Percentiles rank a stretch among this genome's conserved stretches.
Evolutionary conservation across 495 filamentous ascomycete species (phyloP).

Genomic region (Immersiella caudata): DNA sequence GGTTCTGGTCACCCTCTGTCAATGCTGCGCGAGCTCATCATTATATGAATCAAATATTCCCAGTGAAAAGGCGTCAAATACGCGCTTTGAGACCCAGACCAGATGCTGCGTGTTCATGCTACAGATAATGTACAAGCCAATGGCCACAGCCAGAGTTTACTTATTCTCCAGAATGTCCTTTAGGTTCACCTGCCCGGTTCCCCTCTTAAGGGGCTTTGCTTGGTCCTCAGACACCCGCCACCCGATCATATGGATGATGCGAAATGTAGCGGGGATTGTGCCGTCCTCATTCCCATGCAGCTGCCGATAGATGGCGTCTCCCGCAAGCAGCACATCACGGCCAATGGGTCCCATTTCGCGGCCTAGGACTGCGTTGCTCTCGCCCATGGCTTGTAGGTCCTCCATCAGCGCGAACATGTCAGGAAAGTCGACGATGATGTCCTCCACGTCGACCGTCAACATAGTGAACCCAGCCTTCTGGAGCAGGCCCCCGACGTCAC

Average conservation of each 20-base stretch:
- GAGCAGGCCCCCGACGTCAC: slow-evolving; percentile 86
- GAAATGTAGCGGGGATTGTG: slow-evolving; percentile 84
- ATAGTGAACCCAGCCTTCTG: slow-evolving; percentile 90
- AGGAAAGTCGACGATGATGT: slow-evolving; percentile 96
- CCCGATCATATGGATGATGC: slow-evolving; percentile 95
- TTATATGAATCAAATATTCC: too few species aligned
- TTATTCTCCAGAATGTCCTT: slow-evolving; percentile 72
- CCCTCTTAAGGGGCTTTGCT: slow-evolving; percentile 74
- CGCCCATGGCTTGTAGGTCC: slow-evolving; percentile 93
- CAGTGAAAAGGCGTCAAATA: background rate
- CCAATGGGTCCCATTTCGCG: slow-evolving; percentile 73
- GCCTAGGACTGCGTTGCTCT: slow-evolving; percentile 83
- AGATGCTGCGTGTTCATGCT: background rate
- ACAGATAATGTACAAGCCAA: background rate
- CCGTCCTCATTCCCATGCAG: slow-evolving; percentile 74
- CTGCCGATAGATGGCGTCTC: slow-evolving; percentile 84
- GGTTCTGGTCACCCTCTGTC: background rate
- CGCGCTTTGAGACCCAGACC: background rate
- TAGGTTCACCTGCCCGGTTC: slow-evolving; percentile 79
- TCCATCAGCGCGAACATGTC: slow-evolving; percentile 87
- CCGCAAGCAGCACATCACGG: slow-evolving; percentile 83
- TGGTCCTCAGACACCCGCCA: slow-evolving; percentile 89
- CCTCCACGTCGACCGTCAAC: slow-evolving; percentile 95
- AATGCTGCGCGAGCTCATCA: too few species aligned
- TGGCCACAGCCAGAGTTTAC: background rate